Evolutionary conservation across 2,329 filamentous ascomycete genomes (phyloP), one percentile per base, ranked within the genome.

Genomic region (Microsporum audouinii): DNA sequence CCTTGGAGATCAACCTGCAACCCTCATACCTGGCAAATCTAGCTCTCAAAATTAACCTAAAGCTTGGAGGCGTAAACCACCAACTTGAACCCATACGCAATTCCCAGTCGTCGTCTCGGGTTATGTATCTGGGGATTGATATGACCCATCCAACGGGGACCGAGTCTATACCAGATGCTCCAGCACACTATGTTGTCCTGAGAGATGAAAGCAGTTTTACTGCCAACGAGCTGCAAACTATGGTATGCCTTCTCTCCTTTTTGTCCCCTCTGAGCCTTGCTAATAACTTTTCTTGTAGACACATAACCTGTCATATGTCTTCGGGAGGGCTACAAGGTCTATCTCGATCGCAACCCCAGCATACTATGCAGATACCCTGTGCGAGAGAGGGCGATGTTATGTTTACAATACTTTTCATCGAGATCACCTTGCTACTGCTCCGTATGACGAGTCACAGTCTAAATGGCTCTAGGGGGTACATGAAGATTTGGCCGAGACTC

Each of bases 291-390:
- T 31, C 14, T 12, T 29, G 39, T n/a, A 64, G 63, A 64, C 63
- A 14, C 55, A 63, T 34, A 38, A 88, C 59, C 79, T 95, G 69
- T 94, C 88, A 72, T 92, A 95, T 71, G 77, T 89, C 0, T 96
- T 88, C 68, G 89, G 88, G 6, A 84, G 91, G 1, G 89, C 91
- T 0, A 92, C 89, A 14, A 91, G 90, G 71, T 86, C 90, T 0
- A 89, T 96, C 58, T 89, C 87, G 67, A 84, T 95, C 66, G 92
- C 88, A 66, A 89, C 91, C 0, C 89, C 91, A 0, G 91, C 89
- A 0, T 95, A 95, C 77, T 96, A 95, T 68, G 91, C 91, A 0
- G 91, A 96, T 70, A 78, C 95, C 33, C 82, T 94, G 1, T 94
- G 89, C 70, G 88, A 89, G 64, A 81, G 91, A 2, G 87, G 87